Evolutionary conservation across 176 grass and related monocot species (phyloP), one percentile per base, ranked within the genome.

Genomic region (Zizania latifolia): DNA sequence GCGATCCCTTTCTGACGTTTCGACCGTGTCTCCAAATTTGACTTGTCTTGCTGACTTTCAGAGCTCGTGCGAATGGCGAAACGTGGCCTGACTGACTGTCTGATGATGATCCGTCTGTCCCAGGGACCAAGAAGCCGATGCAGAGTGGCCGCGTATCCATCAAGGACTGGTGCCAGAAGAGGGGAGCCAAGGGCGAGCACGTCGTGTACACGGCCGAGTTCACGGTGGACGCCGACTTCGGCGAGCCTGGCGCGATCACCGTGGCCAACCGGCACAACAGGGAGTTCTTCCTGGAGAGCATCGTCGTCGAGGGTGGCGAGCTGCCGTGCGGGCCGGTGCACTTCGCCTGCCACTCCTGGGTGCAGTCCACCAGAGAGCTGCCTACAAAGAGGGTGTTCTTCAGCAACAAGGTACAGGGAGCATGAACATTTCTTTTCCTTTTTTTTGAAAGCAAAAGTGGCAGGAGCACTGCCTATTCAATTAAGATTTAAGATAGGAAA

Each of bases 271-370:
- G 86, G 33, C 91, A 99, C 89, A 84, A 84, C 75, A 78, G 73
- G 58, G 95, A 99, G 76, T 94, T 99, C 84, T 99, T 99, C 76
- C 73, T 99, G 22, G 91, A 99, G 79, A 94, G 89, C 89, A 80
- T 99, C 66, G 73, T 94, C 35, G 39, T 99, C 7, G 89, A 99
- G 85, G 92, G 91, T 10, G 82, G 79, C 4, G n/a, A n/a, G n/a
- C 80, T 99, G 56, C 54, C 80, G 6, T 89, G 84, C 65, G 89
- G 95, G 6, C 80, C 86, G 3, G 79, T 99, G 61, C 82, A 92
- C 75, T 99, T 99, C 65, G 70, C 79, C 69, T 94, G 91, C 84
- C 72, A 92, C 73, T 99, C 95, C 39, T 99, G 95, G 95, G 87
- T 99, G 19, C 92, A 99, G 65, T 90, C 92, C 39, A 89, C 84